Evolutionary conservation across 306 rosid species (phyloP).

Genomic region (Sophora flavescens): DNA sequence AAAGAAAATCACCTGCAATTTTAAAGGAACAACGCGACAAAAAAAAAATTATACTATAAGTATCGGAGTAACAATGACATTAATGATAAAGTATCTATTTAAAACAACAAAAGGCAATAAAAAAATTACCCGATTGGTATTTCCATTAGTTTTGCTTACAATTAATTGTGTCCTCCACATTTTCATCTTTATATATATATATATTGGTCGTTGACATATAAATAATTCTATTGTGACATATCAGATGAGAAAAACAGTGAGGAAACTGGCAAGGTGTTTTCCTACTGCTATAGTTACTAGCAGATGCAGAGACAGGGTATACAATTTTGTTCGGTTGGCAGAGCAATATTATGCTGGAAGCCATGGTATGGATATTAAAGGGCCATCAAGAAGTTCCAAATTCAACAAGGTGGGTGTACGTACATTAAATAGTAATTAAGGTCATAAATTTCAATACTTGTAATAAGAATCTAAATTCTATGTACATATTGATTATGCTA

Average conservation of each 20-base stretch:
- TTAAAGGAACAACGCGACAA: no score
- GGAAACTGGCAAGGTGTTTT: slow-evolving; percentile 74
- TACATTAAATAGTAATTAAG: background rate
- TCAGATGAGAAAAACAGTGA: slow-evolving; percentile 93
- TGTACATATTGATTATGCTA: no score
- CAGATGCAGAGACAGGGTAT: slow-evolving; percentile 92
- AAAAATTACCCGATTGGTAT: no score
- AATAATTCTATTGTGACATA: background rate
- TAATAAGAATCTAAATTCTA: no score
- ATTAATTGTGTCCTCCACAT: no score
- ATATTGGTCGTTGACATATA: background rate
- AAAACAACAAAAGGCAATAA: no score
- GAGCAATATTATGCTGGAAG: slow-evolving; percentile 97
- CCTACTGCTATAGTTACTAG: slow-evolving; percentile 96
- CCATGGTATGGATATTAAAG: slow-evolving; percentile 98
- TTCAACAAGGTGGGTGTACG: slow-evolving; percentile 66
- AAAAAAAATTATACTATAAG: no score
- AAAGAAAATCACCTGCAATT: no score
- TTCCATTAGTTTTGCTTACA: no score
- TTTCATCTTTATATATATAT: background rate
- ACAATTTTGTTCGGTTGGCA: slow-evolving; percentile 78
- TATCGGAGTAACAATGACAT: no score
- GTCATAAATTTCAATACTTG: background rate
- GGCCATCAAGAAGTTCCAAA: slow-evolving; percentile 79
- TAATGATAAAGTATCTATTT: no score